A percentile compares a stretch with the other conserved stretches of the same genome.
phyloP scores from a whole-genome alignment of 2,329 filamentous ascomycete genomes.

The Cladophialophora exuberans region DNA sequence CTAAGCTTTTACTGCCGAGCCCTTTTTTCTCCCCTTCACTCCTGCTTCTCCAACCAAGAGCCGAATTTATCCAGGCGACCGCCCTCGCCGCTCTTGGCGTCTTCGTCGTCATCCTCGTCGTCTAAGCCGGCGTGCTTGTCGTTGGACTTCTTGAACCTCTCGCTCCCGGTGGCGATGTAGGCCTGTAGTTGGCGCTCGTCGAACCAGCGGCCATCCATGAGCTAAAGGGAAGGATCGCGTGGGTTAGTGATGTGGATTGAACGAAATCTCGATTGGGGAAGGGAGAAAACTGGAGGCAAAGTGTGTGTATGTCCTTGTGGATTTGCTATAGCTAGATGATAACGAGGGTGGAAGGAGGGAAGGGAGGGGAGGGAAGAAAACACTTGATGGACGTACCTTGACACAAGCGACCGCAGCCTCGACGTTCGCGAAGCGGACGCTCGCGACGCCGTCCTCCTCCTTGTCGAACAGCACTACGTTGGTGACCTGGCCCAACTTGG shows the following conservation, averaged over 20 bases:
- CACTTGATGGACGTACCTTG: constrained; percentile 39
- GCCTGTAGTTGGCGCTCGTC: constrained; percentile 73
- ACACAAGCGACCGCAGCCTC: constrained; percentile 75
- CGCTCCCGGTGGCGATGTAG: constrained; percentile 69
- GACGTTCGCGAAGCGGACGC: constrained; percentile 75
- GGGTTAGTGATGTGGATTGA: too few species aligned
- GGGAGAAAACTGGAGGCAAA: too few species aligned
- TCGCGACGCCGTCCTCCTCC: constrained; percentile 82
- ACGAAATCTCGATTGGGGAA: too few species aligned
- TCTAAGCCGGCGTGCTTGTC: constrained; percentile 47
- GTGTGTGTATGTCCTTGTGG: too few species aligned
- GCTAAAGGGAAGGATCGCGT: too few species aligned
- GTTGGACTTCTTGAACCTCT: constrained; percentile 72
- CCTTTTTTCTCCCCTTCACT: too few species aligned
- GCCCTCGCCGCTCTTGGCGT: constrained; percentile 45
- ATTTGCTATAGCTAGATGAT: too few species aligned
- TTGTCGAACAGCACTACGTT: constrained; percentile 90
- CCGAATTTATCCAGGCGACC: constrained; percentile 52
- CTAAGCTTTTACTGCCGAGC: too few species aligned
- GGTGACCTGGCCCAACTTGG: constrained; percentile 82
- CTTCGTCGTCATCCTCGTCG: constrained; percentile 55
- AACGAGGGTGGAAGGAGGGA: neutral
- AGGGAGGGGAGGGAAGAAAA: neutral
- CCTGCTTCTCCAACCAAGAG: constrained; percentile 51
- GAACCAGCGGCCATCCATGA: constrained; percentile 82